Conservation (phyloP, 768 basidiomycete species). For the Tremella fuciformis region DNA sequence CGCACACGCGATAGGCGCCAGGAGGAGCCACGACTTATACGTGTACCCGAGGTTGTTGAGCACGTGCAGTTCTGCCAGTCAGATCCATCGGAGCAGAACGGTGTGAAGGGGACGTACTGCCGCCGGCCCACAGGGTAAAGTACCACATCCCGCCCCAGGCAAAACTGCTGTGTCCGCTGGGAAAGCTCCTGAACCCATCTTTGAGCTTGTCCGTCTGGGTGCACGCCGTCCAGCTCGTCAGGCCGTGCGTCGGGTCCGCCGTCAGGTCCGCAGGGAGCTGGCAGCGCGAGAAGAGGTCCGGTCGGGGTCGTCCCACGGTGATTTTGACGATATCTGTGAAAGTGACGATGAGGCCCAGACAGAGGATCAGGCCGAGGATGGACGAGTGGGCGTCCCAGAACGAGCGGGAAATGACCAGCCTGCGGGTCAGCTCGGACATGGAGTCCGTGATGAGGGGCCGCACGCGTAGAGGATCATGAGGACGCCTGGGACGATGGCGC, state of each 20-base stretch:
- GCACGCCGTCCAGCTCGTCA: slow-evolving; percentile 47
- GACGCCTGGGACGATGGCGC: slow-evolving; percentile 41
- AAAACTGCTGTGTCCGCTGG: slow-evolving; percentile 45
- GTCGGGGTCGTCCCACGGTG: slow-evolving; percentile 48
- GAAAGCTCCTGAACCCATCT: slow-evolving; percentile 50
- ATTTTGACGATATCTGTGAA: slow-evolving; percentile 52
- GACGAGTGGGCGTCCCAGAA: slow-evolving; percentile 46
- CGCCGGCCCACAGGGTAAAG: slow-evolving; percentile 39
- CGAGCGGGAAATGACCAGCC: slow-evolving; percentile 22
- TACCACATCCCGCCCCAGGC: slow-evolving; percentile 50
- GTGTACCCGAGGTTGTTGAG: slow-evolving; percentile 40
- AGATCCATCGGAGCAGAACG: not conserved
- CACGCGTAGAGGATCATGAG: slow-evolving; percentile 44
- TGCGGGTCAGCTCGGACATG: slow-evolving; percentile 1
- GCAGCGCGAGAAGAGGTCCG: slow-evolving; percentile 49
- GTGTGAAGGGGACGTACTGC: slow-evolving; percentile 31
- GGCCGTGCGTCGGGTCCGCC: slow-evolving; percentile 39
- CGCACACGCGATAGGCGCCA: slow-evolving; percentile 40
- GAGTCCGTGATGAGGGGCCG: too few species aligned
- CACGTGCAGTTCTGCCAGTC: slow-evolving; percentile 36
- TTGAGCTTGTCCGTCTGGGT: slow-evolving; percentile 37
- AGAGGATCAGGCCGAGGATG: slow-evolving; percentile 42
- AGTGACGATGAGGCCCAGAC: slow-evolving; percentile 40
- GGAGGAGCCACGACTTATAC: slow-evolving; percentile 48
- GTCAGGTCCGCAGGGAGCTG: slow-evolving; percentile 40